Conservation (phyloP, 2,329 filamentous ascomycete species). For the Fusarium pseudograminearum region DNA sequence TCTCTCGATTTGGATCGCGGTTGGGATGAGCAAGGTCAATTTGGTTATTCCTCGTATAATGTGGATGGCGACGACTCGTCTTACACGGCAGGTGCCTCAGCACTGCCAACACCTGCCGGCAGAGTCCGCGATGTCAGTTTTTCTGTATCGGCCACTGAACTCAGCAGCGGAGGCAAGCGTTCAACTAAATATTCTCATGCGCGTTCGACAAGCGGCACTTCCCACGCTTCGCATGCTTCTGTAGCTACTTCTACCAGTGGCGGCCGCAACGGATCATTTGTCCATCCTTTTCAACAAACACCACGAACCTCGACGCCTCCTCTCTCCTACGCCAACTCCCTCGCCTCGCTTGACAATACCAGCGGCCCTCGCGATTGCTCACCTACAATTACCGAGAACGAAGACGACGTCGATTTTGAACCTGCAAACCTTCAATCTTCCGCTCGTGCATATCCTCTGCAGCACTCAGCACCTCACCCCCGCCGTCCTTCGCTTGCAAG, state of each 20-base stretch:
- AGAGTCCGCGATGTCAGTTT: slow-evolving; percentile 61
- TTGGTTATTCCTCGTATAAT: slow-evolving; percentile 48
- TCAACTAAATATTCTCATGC: slow-evolving; percentile 64
- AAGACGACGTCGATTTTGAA: slow-evolving; percentile 57
- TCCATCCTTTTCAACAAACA: slow-evolving; percentile 74
- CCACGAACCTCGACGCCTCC: slow-evolving; percentile 71
- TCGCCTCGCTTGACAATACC: slow-evolving; percentile 62
- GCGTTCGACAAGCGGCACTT: slow-evolving; percentile 69
- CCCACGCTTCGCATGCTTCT: slow-evolving; percentile 68
- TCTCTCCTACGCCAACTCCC: slow-evolving; percentile 68
- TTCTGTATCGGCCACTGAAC: slow-evolving; percentile 54
- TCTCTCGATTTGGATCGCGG: slow-evolving; percentile 72
- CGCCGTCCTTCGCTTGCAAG: slow-evolving; percentile 51
- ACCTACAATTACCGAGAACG: slow-evolving; percentile 67
- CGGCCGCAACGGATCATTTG: slow-evolving; percentile 63
- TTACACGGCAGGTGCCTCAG: slow-evolving; percentile 40
- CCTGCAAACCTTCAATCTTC: slow-evolving; percentile 34
- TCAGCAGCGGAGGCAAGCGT: slow-evolving; percentile 46
- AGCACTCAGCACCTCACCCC: slow-evolving; percentile 36
- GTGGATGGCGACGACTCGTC: slow-evolving; percentile 46
- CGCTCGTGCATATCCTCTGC: slow-evolving; percentile 35
- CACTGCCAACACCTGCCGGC: slow-evolving; percentile 38
- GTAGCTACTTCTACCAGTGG: slow-evolving; percentile 67
- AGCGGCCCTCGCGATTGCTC: slow-evolving; percentile 63
- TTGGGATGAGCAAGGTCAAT: slow-evolving; percentile 66